Percentiles rank a stretch among this genome's conserved stretches.
phyloP scores from a whole-genome alignment of 1,284 basidiomycete species.

The Violaceomyces palustris region DNA sequence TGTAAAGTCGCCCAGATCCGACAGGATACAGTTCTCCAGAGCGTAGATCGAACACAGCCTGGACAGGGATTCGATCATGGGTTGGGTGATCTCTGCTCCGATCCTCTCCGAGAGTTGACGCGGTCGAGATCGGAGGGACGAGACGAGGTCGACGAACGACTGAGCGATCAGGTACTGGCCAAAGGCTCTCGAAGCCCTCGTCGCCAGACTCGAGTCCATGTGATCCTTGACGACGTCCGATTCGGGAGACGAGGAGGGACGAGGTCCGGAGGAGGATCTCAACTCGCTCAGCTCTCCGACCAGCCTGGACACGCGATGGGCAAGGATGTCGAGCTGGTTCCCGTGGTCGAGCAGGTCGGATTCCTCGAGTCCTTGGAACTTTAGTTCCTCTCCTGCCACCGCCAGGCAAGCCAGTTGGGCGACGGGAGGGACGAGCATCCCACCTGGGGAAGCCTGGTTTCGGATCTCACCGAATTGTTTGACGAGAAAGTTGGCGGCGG shows the following conservation, averaged over 20 bases:
- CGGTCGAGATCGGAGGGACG: neutral
- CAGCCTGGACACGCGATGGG: too few relatives aligned
- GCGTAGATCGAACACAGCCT: conserved; percentile 13
- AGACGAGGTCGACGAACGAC: conserved; percentile 15
- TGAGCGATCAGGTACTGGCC: conserved; percentile 23
- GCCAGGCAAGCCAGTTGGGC: too few relatives aligned
- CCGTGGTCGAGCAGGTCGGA: too few relatives aligned
- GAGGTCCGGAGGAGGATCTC: too few relatives aligned
- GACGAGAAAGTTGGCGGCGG: conserved; percentile 35
- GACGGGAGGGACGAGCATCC: too few relatives aligned
- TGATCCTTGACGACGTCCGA: conserved; percentile 16
- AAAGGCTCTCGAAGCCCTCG: conserved; percentile 27
- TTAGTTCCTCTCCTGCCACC: too few relatives aligned
- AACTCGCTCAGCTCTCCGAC: too few relatives aligned
- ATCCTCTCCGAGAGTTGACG: neutral
- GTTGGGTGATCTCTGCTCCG: neutral
- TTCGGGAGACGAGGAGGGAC: too few relatives aligned
- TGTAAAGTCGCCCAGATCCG: conserved; percentile 2
- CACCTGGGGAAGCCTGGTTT: neutral
- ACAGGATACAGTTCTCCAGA: conserved; percentile 31
- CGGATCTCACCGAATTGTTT: conserved; percentile 26
- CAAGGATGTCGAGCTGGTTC: too few relatives aligned
- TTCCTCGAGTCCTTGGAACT: too few relatives aligned
- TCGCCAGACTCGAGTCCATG: conserved; percentile 27
- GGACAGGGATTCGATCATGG: neutral